Evolutionary conservation across 176 grass and related monocot genomes (phyloP).

Genomic region (Saccharum officinarum): DNA sequence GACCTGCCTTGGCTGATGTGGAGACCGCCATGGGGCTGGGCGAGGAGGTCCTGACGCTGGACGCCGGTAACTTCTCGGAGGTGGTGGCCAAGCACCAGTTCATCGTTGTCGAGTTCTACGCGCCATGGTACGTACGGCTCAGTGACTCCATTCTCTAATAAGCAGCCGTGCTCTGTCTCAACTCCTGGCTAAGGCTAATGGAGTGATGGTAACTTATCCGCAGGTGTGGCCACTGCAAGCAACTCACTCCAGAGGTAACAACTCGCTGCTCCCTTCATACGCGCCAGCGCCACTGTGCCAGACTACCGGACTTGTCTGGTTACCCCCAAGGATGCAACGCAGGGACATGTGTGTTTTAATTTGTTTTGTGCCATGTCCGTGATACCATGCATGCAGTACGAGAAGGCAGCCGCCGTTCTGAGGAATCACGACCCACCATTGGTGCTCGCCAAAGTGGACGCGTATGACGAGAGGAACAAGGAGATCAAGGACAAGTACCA

Average conservation of each 20-base stretch:
- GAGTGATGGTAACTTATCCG: neutral
- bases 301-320: neutral
- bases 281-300: neutral
- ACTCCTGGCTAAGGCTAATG: conserved; percentile 32
- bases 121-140: conserved; percentile 58
- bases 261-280: neutral
- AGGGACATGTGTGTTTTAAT: conserved; percentile 6
- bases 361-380: neutral
- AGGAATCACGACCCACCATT: conserved; percentile 50
- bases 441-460: conserved; percentile 70
- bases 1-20: neutral
- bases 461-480: conserved; percentile 63
- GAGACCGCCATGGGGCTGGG: conserved; percentile 3
- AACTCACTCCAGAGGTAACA: conserved; percentile 78
- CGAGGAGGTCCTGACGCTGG: conserved; percentile 55
- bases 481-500: conserved; percentile 71
- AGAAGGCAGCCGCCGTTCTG: conserved; percentile 66
- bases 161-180: neutral
- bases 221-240: conserved; percentile 94
- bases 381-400: conserved; percentile 62
- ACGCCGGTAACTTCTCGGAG: conserved; percentile 67
- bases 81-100: conserved; percentile 65
- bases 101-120: conserved; percentile 87
- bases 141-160: conserved; percentile 4
- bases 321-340: neutral